phyloP scores from a whole-genome alignment of 2,329 filamentous ascomycete species.

The Furcasterigmium furcatum region DNA sequence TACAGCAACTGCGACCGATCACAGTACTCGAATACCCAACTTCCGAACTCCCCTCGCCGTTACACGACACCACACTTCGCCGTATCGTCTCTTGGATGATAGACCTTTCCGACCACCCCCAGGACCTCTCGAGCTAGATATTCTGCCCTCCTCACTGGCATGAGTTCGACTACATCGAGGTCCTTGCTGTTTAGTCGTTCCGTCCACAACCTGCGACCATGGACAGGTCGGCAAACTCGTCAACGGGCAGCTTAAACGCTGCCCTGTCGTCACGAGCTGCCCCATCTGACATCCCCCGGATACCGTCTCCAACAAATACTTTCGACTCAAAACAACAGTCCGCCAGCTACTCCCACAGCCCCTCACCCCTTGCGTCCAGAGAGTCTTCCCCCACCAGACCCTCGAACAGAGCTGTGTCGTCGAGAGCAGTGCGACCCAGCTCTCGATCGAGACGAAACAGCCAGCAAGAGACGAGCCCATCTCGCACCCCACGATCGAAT shows the following conservation, averaged over 20 bases:
- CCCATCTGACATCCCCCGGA: conserved; percentile 13
- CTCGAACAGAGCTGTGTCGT: conserved; percentile 24
- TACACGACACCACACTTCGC: not conserved
- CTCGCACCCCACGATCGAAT: conserved; percentile 46
- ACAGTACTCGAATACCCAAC: too few relatives aligned
- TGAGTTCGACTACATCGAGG: conserved; percentile 10
- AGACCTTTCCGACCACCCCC: not conserved
- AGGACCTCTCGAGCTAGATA: conserved; percentile 2
- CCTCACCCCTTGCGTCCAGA: conserved; percentile 35
- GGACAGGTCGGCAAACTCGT: conserved; percentile 28
- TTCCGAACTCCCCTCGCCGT: too few relatives aligned
- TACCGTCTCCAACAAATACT: conserved; percentile 20
- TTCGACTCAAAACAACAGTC: conserved; percentile 29
- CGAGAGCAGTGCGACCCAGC: conserved; percentile 24
- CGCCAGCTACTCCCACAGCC: conserved; percentile 28
- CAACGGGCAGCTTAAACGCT: conserved; percentile 21
- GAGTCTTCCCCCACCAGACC: conserved; percentile 46
- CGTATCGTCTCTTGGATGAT: conserved; percentile 2
- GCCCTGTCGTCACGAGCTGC: conserved; percentile 10
- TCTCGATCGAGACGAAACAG: conserved; percentile 56
- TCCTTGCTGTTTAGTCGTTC: conserved; percentile 14
- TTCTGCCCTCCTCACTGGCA: conserved; percentile 8
- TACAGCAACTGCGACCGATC: too few relatives aligned
- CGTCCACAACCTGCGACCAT: conserved; percentile 23
- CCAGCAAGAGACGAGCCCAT: conserved; percentile 60